These are phyloP conservation scores for Fusarium fracticaudum DNA, from an alignment of 2,329 filamentous ascomycete species.

Conservation along the genomic window DNA sequence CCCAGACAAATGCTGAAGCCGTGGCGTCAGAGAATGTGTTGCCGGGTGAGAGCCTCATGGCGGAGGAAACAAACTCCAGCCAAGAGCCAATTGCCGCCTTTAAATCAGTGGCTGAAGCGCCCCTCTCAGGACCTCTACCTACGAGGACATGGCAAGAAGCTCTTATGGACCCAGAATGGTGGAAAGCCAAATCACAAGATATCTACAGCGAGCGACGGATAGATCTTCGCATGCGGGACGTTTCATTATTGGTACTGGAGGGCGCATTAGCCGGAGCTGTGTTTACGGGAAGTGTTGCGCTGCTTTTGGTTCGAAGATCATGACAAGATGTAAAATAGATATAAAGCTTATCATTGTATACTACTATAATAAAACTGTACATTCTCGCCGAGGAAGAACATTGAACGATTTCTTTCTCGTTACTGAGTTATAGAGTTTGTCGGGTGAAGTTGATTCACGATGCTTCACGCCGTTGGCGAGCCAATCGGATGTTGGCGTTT, in stretches of 20 bases:
- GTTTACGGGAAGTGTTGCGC: conserved; percentile 63
- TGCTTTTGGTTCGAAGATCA: conserved; percentile 56
- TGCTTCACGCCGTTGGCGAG: not conserved
- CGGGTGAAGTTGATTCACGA: conserved; percentile 3
- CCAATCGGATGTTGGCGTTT: conserved; percentile 26
- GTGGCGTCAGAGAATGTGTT: conserved; percentile 9
- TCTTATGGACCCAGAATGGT: conserved; percentile 54
- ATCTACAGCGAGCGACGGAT: conserved; percentile 73
- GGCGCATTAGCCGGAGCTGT: conserved; percentile 73
- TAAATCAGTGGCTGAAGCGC: conserved; percentile 12
- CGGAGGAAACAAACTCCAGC: not conserved
- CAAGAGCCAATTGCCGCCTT: not conserved
- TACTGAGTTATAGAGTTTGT: not conserved
- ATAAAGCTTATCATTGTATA: conserved; percentile 31
- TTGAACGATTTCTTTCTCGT: not conserved
- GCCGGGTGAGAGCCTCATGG: not conserved
- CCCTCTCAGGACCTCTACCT: not conserved
- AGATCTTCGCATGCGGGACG: conserved; percentile 72
- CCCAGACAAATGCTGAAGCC: not conserved
- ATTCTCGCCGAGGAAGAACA: not conserved
- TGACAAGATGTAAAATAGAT: conserved; percentile 35
- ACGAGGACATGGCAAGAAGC: conserved; percentile 54
- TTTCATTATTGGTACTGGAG: conserved; percentile 75
- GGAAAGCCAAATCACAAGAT: conserved; percentile 63
- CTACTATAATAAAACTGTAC: conserved; percentile 25